phyloP scores from a whole-genome alignment of 2,329 filamentous ascomycete genomes.

The Lasiodiplodia sp. region DNA sequence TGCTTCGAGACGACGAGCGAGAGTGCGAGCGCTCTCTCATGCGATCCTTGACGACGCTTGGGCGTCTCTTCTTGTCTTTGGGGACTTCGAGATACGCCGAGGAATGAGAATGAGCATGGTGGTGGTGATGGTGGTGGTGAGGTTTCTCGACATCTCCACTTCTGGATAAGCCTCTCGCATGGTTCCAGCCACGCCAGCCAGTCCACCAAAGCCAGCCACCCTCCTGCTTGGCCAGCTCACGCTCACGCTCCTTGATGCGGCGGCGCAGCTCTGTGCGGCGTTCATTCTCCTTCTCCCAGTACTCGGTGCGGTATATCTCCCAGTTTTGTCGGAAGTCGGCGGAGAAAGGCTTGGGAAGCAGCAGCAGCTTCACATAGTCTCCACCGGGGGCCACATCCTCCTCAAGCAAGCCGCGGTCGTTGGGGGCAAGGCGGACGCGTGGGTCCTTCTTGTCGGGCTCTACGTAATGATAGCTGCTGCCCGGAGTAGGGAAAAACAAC shows the following conservation, averaged over 20 bases:
- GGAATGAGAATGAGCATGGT: slow-evolving; percentile 26
- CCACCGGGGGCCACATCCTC: slow-evolving; percentile 91
- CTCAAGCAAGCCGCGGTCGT: slow-evolving; percentile 70
- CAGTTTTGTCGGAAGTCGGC: slow-evolving; percentile 95
- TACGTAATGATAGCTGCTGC: slow-evolving; percentile 77
- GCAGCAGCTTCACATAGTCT: slow-evolving; percentile 87
- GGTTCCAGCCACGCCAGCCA: slow-evolving; percentile 67
- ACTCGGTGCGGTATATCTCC: slow-evolving; percentile 92
- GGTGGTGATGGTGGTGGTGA: slow-evolving; percentile 35
- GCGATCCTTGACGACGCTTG: slow-evolving; percentile 40
- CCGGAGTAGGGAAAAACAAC: slow-evolving; percentile 70
- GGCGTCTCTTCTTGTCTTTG: slow-evolving; percentile 39
- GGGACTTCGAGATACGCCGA: slow-evolving; percentile 24
- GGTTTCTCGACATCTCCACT: slow-evolving; percentile 43
- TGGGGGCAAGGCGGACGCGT: slow-evolving; percentile 11
- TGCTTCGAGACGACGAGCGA: slow-evolving; percentile 43
- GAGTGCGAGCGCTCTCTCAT: slow-evolving; percentile 40
- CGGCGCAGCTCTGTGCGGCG: slow-evolving; percentile 75
- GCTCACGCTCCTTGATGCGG: slow-evolving; percentile 73
- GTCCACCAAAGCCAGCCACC: slow-evolving; percentile 88
- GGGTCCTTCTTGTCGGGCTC: slow-evolving; percentile 64
- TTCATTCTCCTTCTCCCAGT: slow-evolving; percentile 97
- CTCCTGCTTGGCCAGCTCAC: slow-evolving; percentile 70
- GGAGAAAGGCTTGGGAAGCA: slow-evolving; percentile 94
- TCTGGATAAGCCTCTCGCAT: slow-evolving; percentile 40